Evolutionary conservation across 2,329 filamentous ascomycete genomes (phyloP), one percentile per base, ranked within the genome.

Genomic region (Pseudocercospora cruenta): DNA sequence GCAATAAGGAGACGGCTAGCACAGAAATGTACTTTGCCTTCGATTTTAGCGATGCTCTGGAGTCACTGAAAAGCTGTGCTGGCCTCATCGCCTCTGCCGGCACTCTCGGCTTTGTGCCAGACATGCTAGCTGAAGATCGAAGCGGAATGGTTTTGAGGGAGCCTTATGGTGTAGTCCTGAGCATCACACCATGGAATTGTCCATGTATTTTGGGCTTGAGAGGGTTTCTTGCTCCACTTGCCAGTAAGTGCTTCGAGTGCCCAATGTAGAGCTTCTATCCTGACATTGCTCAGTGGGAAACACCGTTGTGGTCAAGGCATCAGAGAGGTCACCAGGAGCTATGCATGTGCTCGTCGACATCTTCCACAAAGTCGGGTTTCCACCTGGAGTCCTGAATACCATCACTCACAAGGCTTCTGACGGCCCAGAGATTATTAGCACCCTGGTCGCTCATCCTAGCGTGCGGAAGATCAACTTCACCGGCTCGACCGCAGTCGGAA

Each of bases 381-480:
- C 92, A 0, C 81, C 82, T 0, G 92, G 92, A 36, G 89, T 87
- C 5, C 78, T 95, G 39, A 94, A 93, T 77, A 81, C 92, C 49
- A 80, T 96, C 39, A 85, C 87, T 58, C 83, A 87, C 63, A 82
- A 81, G 60, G 80, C 83, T 0, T 78, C 83, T 33, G 86, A 90
- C 69, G 92, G 91, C 0, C 82, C 89, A 0, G 81, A 84, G 19
- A 82, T 94, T 45, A 93, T 91, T 0, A 83, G 82, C 26, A 81
- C 86, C 1, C 78, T 94, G 36, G 90, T 95, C 68, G 83, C 86
- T 51, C 83, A 91, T 71, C 86, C 86, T 0, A 81, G 82, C 0
- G 80, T 95, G 61, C 90, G 88, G 75, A 93, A 93, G 76, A 83
- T 94, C 63, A 90, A 89, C 61, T 94, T 94, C 71, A 94, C 91